Percentiles rank a stretch among this genome's conserved stretches.
Evolutionary conservation across 2,329 filamentous ascomycete species (phyloP).

Genomic region (Nothophaeocryptopus gaeumannii): DNA sequence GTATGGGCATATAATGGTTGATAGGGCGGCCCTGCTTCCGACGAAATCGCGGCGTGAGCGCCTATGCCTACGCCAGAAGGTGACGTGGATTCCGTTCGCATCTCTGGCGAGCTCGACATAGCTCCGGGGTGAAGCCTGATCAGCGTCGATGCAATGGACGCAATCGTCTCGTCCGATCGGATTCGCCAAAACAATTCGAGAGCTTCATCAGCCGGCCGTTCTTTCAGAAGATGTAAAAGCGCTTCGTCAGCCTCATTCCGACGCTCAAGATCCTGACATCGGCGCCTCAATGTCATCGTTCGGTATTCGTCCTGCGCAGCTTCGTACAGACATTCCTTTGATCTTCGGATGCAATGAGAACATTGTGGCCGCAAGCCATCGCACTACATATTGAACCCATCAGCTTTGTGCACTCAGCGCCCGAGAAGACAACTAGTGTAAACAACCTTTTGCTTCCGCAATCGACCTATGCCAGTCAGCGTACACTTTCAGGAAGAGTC

Average conservation of each 20-base stretch:
- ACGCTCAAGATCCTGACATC: slow-evolving; percentile 2
- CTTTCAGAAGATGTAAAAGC: neutral
- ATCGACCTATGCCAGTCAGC: neutral
- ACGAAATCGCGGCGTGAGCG: no score
- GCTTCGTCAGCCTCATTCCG: neutral
- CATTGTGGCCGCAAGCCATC: slow-evolving; percentile 4
- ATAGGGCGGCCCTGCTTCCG: no score
- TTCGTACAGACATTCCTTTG: slow-evolving; percentile 3
- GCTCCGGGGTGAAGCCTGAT: no score
- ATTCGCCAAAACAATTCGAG: neutral
- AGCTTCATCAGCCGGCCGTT: neutral
- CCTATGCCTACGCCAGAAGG: no score
- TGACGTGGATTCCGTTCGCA: no score
- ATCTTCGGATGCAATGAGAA: slow-evolving; percentile 1
- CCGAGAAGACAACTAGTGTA: neutral
- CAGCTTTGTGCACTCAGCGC: neutral
- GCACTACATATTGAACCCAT: neutral
- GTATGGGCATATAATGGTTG: no score
- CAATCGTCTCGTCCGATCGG: neutral
- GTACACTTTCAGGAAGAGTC: neutral
- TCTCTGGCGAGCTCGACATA: no score
- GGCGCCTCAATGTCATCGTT: slow-evolving; percentile 1
- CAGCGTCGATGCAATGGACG: no score
- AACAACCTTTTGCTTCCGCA: neutral
- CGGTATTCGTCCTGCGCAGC: slow-evolving; percentile 9